Base-by-base conservation (phyloP, 805 yeast genomes). In the Metschnikowia lochheadii region DNA sequence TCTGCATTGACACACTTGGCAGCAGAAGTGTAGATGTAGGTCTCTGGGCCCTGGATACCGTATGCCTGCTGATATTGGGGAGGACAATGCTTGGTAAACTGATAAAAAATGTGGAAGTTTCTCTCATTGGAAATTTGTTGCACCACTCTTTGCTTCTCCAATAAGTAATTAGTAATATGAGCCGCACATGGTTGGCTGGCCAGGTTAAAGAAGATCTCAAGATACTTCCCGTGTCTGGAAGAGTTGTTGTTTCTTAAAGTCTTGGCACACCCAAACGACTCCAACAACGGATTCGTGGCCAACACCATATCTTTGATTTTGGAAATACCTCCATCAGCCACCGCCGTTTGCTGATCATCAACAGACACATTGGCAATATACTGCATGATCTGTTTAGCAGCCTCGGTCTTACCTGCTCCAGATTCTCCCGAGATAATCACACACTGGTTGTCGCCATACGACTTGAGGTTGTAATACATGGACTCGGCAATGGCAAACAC, bases 321-420 rank as follows among this genome's bases (percentile, higher is more conserved):
- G 54, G 87, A 83, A 61, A 94, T 92, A n/a, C 57, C 58, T 26
- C 47, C 49, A 23, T 6, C 33, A 7, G 43, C 33, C 20, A 44
- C 32, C 6, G 82, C 70, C 11, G 45, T n/a, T 29, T 40, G 29
- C 20, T 51, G 48, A 29, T 57, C 62, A 46, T 67, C 73, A 11
- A 91, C 95, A 1, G 94, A 84, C 3, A 90, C 96, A 21, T 91
- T 83, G 35, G 97, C 90, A 59, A 92, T 86, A 66, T 92, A 92
- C 70, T 92, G 97, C 98, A 92, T 92, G 68, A 92, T 91, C 66
- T 95, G 83, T 74, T 92, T 92, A 39, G 98, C 97, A 20, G 97
- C 97, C 71, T 92, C 98, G 5, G 98, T 92, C 65, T 92, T 92
- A 46, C 98, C 98, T 4, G 98, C 98, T 55, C 98, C 98, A 1